Evolutionary conservation across 2,329 filamentous ascomycete species (phyloP), one percentile per base, ranked within the genome.

Genomic region (Cordyceps pruinosa): DNA sequence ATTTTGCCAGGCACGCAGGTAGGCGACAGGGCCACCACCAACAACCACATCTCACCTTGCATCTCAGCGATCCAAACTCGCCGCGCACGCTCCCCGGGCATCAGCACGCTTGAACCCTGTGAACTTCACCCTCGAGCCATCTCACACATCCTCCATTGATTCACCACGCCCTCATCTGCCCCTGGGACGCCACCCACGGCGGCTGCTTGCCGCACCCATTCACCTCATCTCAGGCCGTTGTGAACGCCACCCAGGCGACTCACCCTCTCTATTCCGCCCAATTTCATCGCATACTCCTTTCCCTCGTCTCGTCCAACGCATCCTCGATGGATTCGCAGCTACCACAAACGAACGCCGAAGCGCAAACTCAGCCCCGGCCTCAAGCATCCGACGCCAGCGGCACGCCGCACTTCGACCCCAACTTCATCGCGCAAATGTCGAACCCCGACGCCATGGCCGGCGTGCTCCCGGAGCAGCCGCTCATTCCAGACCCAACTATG

Each of bases 381-480:
- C 55, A 51, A 50, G n/a, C 49, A 34, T 60, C 54, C 56, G 57
- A 50, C 34, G 45, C 52, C 19, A 61, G 61, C 47, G 61, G 54
- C 19, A 60, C 64, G 15, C 53, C 63, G 17, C 66, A 62, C 17
- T 58, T 66, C 34, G 45, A 61, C 45, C 57, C 59, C 17, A 58
- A 59, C 19, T 57, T 67, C 37, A 59, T 64, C 52, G 56, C 56
- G 34, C 63, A 63, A 19, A 54, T 63, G 56, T 61, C 46, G 13
- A 59, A 67, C 54, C 62, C 65, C 13, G 61, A 64, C 23, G 42
- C 44, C 41, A 61, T 69, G 56, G 56, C 61, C 34, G 61, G 59
- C 5, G 62, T 64, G 9, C 32, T 55, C n/a, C 19, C 32, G 6
- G 23, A 9, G n/a, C 42, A 39, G 44, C 59, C 62, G 1, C 26